These are phyloP conservation scores for Fusarium sp. DNA, from an alignment of 2,329 filamentous ascomycete genomes.

Conservation along the genomic window DNA sequence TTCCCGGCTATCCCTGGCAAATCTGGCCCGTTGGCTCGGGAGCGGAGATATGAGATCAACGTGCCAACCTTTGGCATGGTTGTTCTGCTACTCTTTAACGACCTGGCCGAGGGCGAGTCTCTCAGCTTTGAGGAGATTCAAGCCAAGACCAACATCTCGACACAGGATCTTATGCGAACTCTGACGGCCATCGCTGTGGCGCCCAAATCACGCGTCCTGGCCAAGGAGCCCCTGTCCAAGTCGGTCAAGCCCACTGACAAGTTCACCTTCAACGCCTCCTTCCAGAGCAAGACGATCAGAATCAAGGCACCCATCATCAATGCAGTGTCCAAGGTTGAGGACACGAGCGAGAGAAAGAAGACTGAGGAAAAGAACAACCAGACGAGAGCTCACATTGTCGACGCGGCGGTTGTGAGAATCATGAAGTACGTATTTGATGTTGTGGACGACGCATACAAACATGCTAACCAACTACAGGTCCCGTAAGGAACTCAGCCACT, in stretches of 20 bases:
- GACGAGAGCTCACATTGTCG: slow-evolving; percentile 76
- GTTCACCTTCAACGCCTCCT: slow-evolving; percentile 86
- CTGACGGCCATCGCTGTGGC: slow-evolving; percentile 85
- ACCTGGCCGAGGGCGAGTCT: slow-evolving; percentile 66
- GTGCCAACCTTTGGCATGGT: slow-evolving; percentile 95
- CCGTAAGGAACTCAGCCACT: slow-evolving; percentile 78
- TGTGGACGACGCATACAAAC: background rate
- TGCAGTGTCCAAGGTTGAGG: slow-evolving; percentile 87
- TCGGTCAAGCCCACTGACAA: slow-evolving; percentile 80
- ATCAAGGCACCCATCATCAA: slow-evolving; percentile 91
- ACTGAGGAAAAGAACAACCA: slow-evolving; percentile 83
- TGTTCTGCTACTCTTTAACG: slow-evolving; percentile 90
- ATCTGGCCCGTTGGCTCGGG: slow-evolving; percentile 68
- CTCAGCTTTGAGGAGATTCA: slow-evolving; percentile 83
- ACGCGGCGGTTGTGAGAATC: slow-evolving; percentile 82
- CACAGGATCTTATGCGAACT: slow-evolving; percentile 78
- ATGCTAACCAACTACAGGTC: slow-evolving; percentile 62
- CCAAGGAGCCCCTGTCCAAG: slow-evolving; percentile 84
- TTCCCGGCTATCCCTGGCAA: slow-evolving; percentile 81
- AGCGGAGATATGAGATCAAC: slow-evolving; percentile 87
- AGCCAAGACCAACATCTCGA: slow-evolving; percentile 81
- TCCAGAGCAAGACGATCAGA: slow-evolving; percentile 84
- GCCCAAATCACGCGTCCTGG: slow-evolving; percentile 83
- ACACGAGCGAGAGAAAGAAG: slow-evolving; percentile 72
- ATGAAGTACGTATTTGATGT: slow-evolving; percentile 77